A percentile compares a stretch with the other conserved stretches of the same genome.
Evolutionary conservation across 495 filamentous ascomycete species (phyloP).

Genomic region (Durotheca rogersii): DNA sequence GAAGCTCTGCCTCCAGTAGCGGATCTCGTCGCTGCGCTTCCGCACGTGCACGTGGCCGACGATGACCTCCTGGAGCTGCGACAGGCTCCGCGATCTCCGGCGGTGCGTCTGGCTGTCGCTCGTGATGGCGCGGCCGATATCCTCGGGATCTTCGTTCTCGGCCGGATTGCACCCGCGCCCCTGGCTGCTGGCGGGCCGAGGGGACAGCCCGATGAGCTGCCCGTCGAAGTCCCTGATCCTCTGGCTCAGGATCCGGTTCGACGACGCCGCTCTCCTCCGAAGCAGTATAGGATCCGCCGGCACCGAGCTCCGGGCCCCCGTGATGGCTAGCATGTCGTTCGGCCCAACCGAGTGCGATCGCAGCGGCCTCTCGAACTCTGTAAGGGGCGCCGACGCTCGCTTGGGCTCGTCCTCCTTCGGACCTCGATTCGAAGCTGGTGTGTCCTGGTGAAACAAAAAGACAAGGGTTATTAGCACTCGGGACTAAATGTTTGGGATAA

Average conservation of each 20-base stretch:
- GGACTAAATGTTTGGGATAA: not conserved
- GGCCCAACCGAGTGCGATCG: slow-evolving; percentile 57
- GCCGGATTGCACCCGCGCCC: slow-evolving; percentile 43
- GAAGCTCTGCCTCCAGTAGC: slow-evolving; percentile 58
- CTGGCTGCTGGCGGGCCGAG: slow-evolving; percentile 55
- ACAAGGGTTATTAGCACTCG: not conserved
- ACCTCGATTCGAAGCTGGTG: slow-evolving; percentile 37
- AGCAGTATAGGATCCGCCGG: slow-evolving; percentile 41
- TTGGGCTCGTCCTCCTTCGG: slow-evolving; percentile 40
- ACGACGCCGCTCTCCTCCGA: slow-evolving; percentile 39
- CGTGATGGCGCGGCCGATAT: slow-evolving; percentile 56
- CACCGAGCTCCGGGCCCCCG: slow-evolving; percentile 48
- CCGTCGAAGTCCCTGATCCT: slow-evolving; percentile 32
- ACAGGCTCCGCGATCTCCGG: slow-evolving; percentile 55
- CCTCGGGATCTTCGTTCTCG: slow-evolving; percentile 43
- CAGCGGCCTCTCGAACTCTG: slow-evolving; percentile 53
- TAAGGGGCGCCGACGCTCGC: slow-evolving; percentile 54
- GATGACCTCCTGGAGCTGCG: slow-evolving; percentile 47
- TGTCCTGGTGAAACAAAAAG: slow-evolving; percentile 44
- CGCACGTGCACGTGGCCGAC: slow-evolving; percentile 33
- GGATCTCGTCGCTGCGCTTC: slow-evolving; percentile 58
- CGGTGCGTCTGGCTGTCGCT: slow-evolving; percentile 45
- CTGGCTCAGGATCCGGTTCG: slow-evolving; percentile 37
- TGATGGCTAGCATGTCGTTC: slow-evolving; percentile 47
- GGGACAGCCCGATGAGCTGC: slow-evolving; percentile 52